These are phyloP conservation scores for Talaromyces sp. DNA, from an alignment of 2,329 filamentous ascomycete species.

Conservation along the genomic window DNA sequence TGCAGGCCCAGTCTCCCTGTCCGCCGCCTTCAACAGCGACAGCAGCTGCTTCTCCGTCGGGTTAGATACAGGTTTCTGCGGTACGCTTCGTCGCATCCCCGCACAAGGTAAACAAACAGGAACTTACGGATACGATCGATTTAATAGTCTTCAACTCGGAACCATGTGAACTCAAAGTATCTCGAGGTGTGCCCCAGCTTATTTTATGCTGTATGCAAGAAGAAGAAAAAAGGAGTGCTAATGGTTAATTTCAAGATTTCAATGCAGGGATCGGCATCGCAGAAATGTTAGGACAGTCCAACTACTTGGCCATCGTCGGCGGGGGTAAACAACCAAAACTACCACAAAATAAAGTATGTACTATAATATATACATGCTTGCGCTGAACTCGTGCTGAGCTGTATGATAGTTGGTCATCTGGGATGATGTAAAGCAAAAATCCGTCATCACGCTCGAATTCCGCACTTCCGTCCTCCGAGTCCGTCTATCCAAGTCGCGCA, in stretches of 20 bases:
- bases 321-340: constrained; percentile 83
- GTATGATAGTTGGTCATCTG: constrained; percentile 67
- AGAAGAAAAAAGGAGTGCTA: neutral
- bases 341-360: constrained; percentile 72
- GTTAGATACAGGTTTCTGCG: constrained; percentile 78
- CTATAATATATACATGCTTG: neutral
- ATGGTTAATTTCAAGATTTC: constrained; percentile 54
- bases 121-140: constrained; percentile 21
- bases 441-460: constrained; percentile 72
- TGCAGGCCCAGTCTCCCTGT: constrained; percentile 70
- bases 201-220: neutral
- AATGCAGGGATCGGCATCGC: constrained; percentile 77
- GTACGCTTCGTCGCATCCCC: constrained; percentile 49
- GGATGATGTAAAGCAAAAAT: constrained; percentile 78
- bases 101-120: constrained; percentile 10
- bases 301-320: constrained; percentile 85
- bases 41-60: constrained; percentile 83
- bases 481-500: constrained; percentile 69
- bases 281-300: constrained; percentile 81
- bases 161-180: constrained; percentile 66
- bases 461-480: constrained; percentile 77
- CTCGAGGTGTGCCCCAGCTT: constrained; percentile 48
- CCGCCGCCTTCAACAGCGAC: constrained; percentile 80
- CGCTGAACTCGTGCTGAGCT: neutral
- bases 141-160: constrained; percentile 67